Base-by-base conservation (phyloP, 306 rosid genomes). In the Phaseolus lunatus region DNA sequence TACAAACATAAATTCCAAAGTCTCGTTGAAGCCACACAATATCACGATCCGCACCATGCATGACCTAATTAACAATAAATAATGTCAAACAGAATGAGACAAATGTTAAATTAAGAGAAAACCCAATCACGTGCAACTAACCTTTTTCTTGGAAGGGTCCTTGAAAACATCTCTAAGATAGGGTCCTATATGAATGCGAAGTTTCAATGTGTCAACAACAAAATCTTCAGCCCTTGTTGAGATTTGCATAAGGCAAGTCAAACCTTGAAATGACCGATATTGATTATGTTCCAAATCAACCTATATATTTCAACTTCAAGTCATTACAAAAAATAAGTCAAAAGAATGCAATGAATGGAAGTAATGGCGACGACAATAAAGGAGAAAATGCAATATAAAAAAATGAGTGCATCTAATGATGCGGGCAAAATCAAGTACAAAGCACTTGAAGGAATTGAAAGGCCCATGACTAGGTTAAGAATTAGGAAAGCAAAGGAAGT, bases 21-120 rank as follows among this genome's bases (percentile, higher is more conserved):
- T 94, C 98, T 54, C 96, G 90, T 85, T 94, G 97, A 73, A 94
- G 97, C 98, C 98, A 94, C 62, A 89, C 43, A 67, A 94, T 77
- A 83, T 94, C 97, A 53, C 90, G 88, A 89, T 94, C 96, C 5
- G 98, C 97, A 85, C 98, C 98, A 83, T 94, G 98, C 98, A 94
- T 89, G 72, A 94, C 98, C 98, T 94, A 82, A 78, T 81, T 75
- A 80, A 83, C 61, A 78, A 65, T 37, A 76, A 72, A 70, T 22
- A 79, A 56, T 47, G 75, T 80, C 70, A 1, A 83, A 56, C 29
- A 78, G 22, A 53, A 52, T 70, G 64, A 27, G 24, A 48, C 22
- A 47, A 39, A 22, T 9, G 45, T 39, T 47, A 48, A 67, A 56
- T 57, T 22, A 26, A 74, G 23, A 59, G 44, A 63, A 50, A 39